Evolutionary conservation across 257 asterid genomes (phyloP), one percentile per base, ranked within the genome.

Genomic region (Salvia miltiorrhiza): DNA sequence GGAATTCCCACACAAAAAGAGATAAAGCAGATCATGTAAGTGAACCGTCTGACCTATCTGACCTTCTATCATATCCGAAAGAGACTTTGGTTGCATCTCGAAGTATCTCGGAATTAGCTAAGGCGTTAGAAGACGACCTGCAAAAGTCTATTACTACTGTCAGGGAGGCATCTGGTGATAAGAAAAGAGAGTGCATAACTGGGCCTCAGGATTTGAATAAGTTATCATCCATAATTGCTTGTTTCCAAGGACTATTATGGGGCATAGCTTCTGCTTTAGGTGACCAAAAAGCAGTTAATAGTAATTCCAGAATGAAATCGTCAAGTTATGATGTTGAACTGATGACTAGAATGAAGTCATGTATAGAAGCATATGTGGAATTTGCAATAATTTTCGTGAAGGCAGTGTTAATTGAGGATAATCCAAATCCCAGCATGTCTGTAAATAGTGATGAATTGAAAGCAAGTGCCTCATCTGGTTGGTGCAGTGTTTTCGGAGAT

Each of bases 211-310:
- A 80, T 70, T 71, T 84, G 52, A 82, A 73, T 66, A 82, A 83
- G 80, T 73, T 87, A 53, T 84, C 93, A 54, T 67, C 92, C 35
- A 49, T 70, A 11, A 52, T 84, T 65, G 78, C 97, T 65, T 88
- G 94, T 82, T 75, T 73, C 67, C 92, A 85, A 76, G 97, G 96
- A 70, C 78, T 88, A 52, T 82, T 93, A 56, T 81, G 84, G 86
- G 97, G 97, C 23, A 70, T 90, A 66, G 85, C 89, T 72, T 86
- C 85, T 49, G 72, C 85, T 41, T 62, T 83, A 57, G 83, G 80
- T 66, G 78, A 56, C 44, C 32, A 44, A 70, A 72, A 52, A 53
- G 74, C 78, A 45, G 78, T 9, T 65, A 73, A 67, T 26, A 63
- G 74, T 77, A 74, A 74, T 72, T 24, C 44, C 73, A 73, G 72